These are phyloP conservation scores for Thielaviopsis cerberus DNA, from an alignment of 2,329 filamentous ascomycete species.

Conservation along the genomic window DNA sequence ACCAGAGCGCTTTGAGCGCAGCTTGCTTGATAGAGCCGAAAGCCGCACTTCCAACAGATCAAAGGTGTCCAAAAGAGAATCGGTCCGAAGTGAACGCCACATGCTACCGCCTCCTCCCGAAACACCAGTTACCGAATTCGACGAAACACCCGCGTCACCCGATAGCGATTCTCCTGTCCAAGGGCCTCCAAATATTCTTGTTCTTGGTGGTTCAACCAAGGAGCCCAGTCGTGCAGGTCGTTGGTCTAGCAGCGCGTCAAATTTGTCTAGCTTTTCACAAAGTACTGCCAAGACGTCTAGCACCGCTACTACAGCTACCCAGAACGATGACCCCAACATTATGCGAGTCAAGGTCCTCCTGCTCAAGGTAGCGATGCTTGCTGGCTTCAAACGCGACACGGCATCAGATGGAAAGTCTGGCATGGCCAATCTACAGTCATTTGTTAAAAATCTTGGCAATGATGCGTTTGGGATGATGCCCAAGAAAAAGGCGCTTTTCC, in stretches of 20 bases:
- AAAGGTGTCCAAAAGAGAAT: slow-evolving; percentile 34
- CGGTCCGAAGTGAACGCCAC: slow-evolving; percentile 22
- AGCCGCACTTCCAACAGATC: slow-evolving; percentile 31
- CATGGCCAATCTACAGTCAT: slow-evolving; percentile 45
- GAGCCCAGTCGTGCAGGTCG: slow-evolving; percentile 42
- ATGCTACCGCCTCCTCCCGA: slow-evolving; percentile 44
- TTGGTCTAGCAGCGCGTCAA: slow-evolving; percentile 70
- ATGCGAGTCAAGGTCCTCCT: slow-evolving; percentile 61
- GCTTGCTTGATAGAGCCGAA: slow-evolving; percentile 16
- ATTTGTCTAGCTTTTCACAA: slow-evolving; percentile 63
- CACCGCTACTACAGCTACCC: slow-evolving; percentile 51
- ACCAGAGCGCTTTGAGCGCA: slow-evolving; percentile 20
- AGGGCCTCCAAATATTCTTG: slow-evolving; percentile 69
- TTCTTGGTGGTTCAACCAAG: slow-evolving; percentile 49
- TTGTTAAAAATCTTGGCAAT: slow-evolving; percentile 55
- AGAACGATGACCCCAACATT: slow-evolving; percentile 57
- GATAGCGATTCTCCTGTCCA: slow-evolving; percentile 46
- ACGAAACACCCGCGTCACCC: slow-evolving; percentile 70
- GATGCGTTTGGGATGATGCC: slow-evolving; percentile 60
- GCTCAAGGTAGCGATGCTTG: slow-evolving; percentile 69
- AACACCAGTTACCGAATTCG: slow-evolving; percentile 87
- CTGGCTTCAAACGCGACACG: slow-evolving; percentile 51
- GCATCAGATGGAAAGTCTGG: slow-evolving; percentile 26
- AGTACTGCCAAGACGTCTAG: slow-evolving; percentile 46
- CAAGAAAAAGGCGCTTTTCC: slow-evolving; percentile 52